phyloP scores from a whole-genome alignment of 2,329 filamentous ascomycete species.

The Canariomyces notabilis region DNA sequence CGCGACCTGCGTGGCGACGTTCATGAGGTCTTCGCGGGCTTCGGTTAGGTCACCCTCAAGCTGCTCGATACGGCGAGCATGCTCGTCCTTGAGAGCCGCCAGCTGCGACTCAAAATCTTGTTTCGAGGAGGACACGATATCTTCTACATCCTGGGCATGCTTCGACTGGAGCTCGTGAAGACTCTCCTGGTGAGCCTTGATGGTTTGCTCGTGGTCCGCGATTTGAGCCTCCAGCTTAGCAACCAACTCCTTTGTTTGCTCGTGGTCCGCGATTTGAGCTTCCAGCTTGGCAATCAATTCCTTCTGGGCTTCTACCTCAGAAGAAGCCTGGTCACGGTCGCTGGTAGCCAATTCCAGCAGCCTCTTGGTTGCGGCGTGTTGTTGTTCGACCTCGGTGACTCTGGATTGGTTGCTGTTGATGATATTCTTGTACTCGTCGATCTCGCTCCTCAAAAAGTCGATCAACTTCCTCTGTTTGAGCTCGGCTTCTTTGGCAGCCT shows the following conservation, averaged over 20 bases:
- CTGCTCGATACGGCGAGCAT: slow-evolving; percentile 49
- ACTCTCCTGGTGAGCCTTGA: slow-evolving; percentile 50
- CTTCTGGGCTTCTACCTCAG: slow-evolving; percentile 42
- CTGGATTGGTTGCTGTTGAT: slow-evolving; percentile 64
- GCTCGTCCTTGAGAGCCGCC: slow-evolving; percentile 54
- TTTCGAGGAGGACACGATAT: slow-evolving; percentile 44
- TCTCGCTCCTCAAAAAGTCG: slow-evolving; percentile 61
- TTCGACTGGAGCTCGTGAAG: slow-evolving; percentile 45
- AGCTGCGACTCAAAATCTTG: slow-evolving; percentile 54
- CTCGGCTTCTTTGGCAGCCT: slow-evolving; percentile 44
- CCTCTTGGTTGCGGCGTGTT: slow-evolving; percentile 59
- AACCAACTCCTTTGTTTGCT: slow-evolving; percentile 46
- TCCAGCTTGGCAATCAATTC: slow-evolving; percentile 49
- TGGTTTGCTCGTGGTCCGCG: slow-evolving; percentile 51
- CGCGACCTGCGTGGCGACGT: slow-evolving; percentile 59
- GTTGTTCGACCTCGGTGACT: slow-evolving; percentile 68
- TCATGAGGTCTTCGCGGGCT: slow-evolving; percentile 61
- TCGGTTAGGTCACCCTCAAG: slow-evolving; percentile 60
- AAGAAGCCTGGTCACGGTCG: slow-evolving; percentile 48
- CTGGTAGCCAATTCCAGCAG: slow-evolving; percentile 64
- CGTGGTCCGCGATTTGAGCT: slow-evolving; percentile 55
- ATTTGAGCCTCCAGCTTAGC: slow-evolving; percentile 55
- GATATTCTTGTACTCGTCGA: slow-evolving; percentile 74
- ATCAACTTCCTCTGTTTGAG: slow-evolving; percentile 56
- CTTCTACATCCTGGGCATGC: slow-evolving; percentile 41